Evolutionary conservation across 2,329 filamentous ascomycete genomes (phyloP), one percentile per base, ranked within the genome.

Genomic region (Trichoderma sp.): DNA sequence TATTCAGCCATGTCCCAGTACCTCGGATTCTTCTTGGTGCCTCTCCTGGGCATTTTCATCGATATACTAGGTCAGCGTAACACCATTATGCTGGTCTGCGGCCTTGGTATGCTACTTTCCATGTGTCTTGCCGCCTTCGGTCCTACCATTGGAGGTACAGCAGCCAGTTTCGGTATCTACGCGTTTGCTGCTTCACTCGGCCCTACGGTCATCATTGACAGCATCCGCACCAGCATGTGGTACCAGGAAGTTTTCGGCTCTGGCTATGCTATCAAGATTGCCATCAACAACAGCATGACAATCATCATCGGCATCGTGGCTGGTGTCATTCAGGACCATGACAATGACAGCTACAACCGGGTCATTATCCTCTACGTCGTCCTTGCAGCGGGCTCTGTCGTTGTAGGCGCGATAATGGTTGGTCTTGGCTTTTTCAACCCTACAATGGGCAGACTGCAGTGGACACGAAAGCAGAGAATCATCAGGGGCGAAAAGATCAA

Each of bases 221-320:
- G 86, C 26, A 88, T 90, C 30, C 86, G 89, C 18, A 89, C 88
- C 0, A 84, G 84, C 0, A 85, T 91, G 78, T 89, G 87, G 86
- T 83, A 89, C 30, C 86, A 88, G 71, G 86, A 86, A 3, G 86
- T 89, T 0, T 91, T 90, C 72, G 89, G 88, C 0, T 86, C 87
- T 0, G 89, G 86, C 0, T 90, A 90, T 72, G 84, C 87, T 1
- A 78, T 90, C 71, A 91, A 91, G 72, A 85, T 90, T 43, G 86
- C 86, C 26, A 87, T 90, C 76, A 90, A 90, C 76, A 91, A 91
- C 77, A 86, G 84, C 34, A 90, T 90, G 86, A 89, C 83, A 72
- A 89, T 90, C 72, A 87, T 90, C 67, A 81, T 90, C 1, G 82
- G 87, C 0, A 85, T 90, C 57, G 80, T 89, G 24, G 85, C 87